Conservation (phyloP, 2,329 filamentous ascomycete species). For the Amylocarpus encephaloides region DNA sequence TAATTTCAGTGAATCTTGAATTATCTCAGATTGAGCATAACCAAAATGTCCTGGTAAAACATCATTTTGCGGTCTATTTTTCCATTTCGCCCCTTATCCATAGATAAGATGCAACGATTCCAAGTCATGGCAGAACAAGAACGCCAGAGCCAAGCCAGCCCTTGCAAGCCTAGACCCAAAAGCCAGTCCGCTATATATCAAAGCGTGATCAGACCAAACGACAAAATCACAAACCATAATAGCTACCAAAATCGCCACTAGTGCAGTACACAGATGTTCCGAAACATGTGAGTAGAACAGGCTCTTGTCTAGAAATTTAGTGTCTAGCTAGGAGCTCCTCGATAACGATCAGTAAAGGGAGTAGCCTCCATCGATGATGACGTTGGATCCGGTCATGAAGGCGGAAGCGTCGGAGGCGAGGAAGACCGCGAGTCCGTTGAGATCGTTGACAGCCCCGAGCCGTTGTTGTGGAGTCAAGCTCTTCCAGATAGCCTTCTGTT, state of each 20-base stretch:
- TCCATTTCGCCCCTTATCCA: too few relatives aligned
- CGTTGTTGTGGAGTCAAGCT: slow-evolving; percentile 67
- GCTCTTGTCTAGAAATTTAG: background rate
- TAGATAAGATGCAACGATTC: too few relatives aligned
- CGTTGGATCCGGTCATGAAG: slow-evolving; percentile 74
- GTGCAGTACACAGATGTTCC: background rate
- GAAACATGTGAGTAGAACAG: background rate
- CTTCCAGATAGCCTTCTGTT: slow-evolving; percentile 77
- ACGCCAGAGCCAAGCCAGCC: background rate
- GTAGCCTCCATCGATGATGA: slow-evolving; percentile 31
- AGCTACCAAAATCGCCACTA: background rate
- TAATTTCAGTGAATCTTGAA: too few relatives aligned
- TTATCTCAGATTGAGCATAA: too few relatives aligned
- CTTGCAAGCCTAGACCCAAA: background rate
- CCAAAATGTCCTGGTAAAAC: too few relatives aligned
- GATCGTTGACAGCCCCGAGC: slow-evolving; percentile 65
- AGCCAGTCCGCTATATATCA: background rate
- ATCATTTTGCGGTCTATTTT: too few relatives aligned
- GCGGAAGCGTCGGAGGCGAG: slow-evolving; percentile 64
- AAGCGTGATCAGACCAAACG: background rate
- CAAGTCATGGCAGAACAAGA: background rate
- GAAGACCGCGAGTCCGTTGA: slow-evolving; percentile 73
- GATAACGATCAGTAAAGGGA: slow-evolving; percentile 28
- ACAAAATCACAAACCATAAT: background rate
- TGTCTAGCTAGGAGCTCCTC: slow-evolving; percentile 9